Evolutionary conservation across 306 rosid species (phyloP), one percentile per base, ranked within the genome.

Genomic region (Oemleria cerasiformis): DNA sequence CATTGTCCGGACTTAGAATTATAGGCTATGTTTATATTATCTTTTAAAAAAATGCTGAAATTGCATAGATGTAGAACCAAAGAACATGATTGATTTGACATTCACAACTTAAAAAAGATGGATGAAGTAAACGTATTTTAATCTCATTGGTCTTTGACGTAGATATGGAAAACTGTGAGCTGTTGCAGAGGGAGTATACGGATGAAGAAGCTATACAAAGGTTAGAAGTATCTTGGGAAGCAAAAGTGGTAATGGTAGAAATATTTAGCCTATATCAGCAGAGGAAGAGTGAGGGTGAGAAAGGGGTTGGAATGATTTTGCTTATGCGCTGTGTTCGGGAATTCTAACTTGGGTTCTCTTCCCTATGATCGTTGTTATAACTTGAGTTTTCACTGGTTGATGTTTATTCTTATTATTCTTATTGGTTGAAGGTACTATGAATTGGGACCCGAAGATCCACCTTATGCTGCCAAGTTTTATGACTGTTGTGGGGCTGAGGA

Each of bases 401-500:
- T 72, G 68, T 16, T 17, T 30, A 30, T 2, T 30, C 75, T 53
- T 71, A 50, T 54, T 71, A 13, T 25, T 67, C 68, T 71, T 67
- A 55, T 61, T 64, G 75, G 57, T 70, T 59, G 53, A 80, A 92
- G 96, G 93, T 89, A 89, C 83, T 89, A 87, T 72, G 96, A 89
- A 78, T 64, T 89, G 87, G 96, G 96, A 7, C 90, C 90, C 1
- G 17, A 92, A 25, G 96, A 89, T 73, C 93, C 87, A 0, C 96
- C 96, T 1, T 92, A 92, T 73, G 92, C 96, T 77, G 93, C 96
- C 84, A 89, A 87, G 78, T 90, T 93, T 81, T 88, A 88, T 72
- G 97, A 93, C 73, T 93, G 98, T 61, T 90, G 98, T 84, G 98
- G 98, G 80, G 96, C 90, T 77, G 97, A 90, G 81, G 86, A 88